Percentiles rank a stretch among this genome's conserved stretches.
These are phyloP conservation scores for Cercospora sojina DNA, from an alignment of 2,329 filamentous ascomycete genomes.

Conservation along the genomic window DNA sequence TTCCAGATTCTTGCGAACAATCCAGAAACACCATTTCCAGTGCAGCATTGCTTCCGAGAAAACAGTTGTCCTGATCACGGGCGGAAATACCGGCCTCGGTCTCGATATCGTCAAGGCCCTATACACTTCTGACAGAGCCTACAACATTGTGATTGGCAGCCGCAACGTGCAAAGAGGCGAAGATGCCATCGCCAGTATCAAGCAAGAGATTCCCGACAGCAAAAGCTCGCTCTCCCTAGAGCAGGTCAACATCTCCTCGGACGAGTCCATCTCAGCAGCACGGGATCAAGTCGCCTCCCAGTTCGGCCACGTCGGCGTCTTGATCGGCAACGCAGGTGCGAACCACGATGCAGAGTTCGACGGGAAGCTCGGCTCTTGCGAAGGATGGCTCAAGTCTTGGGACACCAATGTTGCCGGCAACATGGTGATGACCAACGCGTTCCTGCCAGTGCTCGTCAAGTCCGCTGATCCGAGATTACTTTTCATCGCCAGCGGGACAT, in stretches of 20 bases:
- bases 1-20: neutral
- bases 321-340: slow-evolving; percentile 59
- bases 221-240: slow-evolving; percentile 48
- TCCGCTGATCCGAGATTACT: slow-evolving; percentile 40
- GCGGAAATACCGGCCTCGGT: slow-evolving; percentile 58
- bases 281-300: slow-evolving; percentile 46
- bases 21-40: neutral
- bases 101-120: slow-evolving; percentile 58
- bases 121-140: slow-evolving; percentile 48
- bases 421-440: slow-evolving; percentile 39
- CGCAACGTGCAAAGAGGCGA: slow-evolving; percentile 54
- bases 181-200: slow-evolving; percentile 46
- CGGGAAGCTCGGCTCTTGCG: slow-evolving; percentile 37
- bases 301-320: slow-evolving; percentile 51
- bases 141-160: slow-evolving; percentile 58
- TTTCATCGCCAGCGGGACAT: slow-evolving; percentile 46
- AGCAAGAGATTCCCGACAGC: slow-evolving; percentile 43
- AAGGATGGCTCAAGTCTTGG: slow-evolving; percentile 41
- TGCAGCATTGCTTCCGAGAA: slow-evolving; percentile 31
- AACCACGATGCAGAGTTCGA: slow-evolving; percentile 45
- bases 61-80: slow-evolving; percentile 57
- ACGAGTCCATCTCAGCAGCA: slow-evolving; percentile 53
- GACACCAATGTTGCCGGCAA: slow-evolving; percentile 43
- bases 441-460: slow-evolving; percentile 42
- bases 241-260: slow-evolving; percentile 55